phyloP scores from a whole-genome alignment of 306 rosid species.

The Albizia julibrissin region DNA sequence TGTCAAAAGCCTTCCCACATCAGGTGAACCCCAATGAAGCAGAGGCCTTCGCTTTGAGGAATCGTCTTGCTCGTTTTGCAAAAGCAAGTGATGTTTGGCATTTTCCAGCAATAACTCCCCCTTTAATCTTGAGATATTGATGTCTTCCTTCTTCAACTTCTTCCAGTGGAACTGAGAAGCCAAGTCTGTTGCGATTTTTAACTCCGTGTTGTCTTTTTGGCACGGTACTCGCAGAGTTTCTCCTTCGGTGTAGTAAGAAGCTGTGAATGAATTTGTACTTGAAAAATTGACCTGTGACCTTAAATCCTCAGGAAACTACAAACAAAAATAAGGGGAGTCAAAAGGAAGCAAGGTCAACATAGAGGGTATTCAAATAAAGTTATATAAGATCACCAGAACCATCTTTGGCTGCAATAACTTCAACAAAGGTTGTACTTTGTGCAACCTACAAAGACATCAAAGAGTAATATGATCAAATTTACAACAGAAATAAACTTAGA shows the following conservation, averaged over 20 bases:
- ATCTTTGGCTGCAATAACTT: constrained; percentile 64
- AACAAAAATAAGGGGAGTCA: constrained; percentile 3
- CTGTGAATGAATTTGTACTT: constrained; percentile 40
- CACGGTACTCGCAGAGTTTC: constrained; percentile 50
- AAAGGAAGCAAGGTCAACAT: not conserved
- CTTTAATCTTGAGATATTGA: constrained; percentile 58
- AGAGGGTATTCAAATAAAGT: not conserved
- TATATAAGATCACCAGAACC: constrained; percentile 53
- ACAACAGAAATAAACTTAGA: not conserved
- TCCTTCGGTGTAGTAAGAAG: constrained; percentile 58
- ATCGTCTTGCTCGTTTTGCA: constrained; percentile 31
- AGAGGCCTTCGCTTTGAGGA: constrained; percentile 37
- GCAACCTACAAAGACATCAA: constrained; percentile 49
- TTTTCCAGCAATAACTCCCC: constrained; percentile 57
- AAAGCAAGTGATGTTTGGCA: constrained; percentile 51
- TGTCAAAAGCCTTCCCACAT: constrained; percentile 53
- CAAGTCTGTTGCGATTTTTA: constrained; percentile 61
- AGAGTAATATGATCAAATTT: constrained; percentile 18
- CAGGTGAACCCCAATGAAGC: constrained; percentile 59
- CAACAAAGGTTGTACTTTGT: constrained; percentile 58
- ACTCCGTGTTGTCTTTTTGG: constrained; percentile 45
- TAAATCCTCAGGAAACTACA: constrained; percentile 68
- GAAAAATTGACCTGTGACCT: constrained; percentile 39
- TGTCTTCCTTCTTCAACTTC: constrained; percentile 50
- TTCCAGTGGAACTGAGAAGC: constrained; percentile 66